Evolutionary conservation across 352 stramenopile species (phyloP).

Genomic region (Phytophthora multivora): DNA sequence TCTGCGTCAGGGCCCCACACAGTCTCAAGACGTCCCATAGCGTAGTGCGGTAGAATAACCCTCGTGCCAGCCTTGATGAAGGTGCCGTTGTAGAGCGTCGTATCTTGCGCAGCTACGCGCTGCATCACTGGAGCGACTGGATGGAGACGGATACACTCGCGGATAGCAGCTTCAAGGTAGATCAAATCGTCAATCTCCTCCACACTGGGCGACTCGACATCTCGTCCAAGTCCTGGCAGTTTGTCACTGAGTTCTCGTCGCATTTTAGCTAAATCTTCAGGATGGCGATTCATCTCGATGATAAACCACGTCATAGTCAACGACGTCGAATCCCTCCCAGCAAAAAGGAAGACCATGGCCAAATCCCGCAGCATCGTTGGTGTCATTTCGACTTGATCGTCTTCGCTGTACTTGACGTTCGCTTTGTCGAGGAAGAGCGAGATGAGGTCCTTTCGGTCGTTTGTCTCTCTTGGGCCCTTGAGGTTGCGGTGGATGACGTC

Average conservation of each 20-base stretch:
- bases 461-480: slow-evolving; percentile 18
- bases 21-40: slow-evolving; percentile 50
- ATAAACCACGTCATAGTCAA: slow-evolving; percentile 78
- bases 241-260: slow-evolving; percentile 49
- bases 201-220: slow-evolving; percentile 24
- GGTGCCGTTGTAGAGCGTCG: slow-evolving; percentile 69
- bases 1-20: slow-evolving; percentile 52
- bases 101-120: slow-evolving; percentile 50
- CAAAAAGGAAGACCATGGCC: slow-evolving; percentile 81
- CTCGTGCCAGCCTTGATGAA: slow-evolving; percentile 56
- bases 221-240: slow-evolving; percentile 44
- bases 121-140: slow-evolving; percentile 44
- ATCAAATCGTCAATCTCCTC: slow-evolving; percentile 42
- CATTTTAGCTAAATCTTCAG: slow-evolving; percentile 30
- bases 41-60: slow-evolving; percentile 66
- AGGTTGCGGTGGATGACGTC: slow-evolving; percentile 27
- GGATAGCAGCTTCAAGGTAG: slow-evolving; percentile 54
- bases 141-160: slow-evolving; percentile 54
- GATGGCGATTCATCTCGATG: slow-evolving; percentile 74
- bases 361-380: slow-evolving; percentile 62
- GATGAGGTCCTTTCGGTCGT: slow-evolving; percentile 41
- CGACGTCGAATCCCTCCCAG: slow-evolving; percentile 76
- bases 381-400: slow-evolving; percentile 17
- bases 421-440: slow-evolving; percentile 44
- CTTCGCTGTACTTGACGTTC: slow-evolving; percentile 15